Evolutionary conservation across 495 filamentous ascomycete genomes (phyloP), one percentile per base, ranked within the genome.

Genomic region (Filosporella fistucella): DNA sequence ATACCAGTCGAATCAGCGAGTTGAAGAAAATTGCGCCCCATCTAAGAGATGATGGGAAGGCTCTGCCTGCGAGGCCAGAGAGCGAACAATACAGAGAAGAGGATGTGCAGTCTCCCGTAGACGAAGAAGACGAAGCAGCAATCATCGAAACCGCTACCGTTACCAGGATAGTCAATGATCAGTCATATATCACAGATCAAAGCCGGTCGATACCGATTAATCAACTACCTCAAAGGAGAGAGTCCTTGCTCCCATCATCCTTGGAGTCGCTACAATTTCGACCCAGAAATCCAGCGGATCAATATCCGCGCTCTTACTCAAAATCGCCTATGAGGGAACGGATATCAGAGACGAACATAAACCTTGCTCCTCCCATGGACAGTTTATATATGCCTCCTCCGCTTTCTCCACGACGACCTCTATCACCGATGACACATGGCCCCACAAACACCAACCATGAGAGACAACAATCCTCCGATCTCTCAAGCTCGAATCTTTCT

Each of bases 1-100:
- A 98, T 64, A 86, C 82, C 43, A 86, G 79, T 42, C 84, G 93
- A 45, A 91, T 97, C 42, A 80, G 78, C 24, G 91, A 98, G 57
- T 75, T 98, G 12, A 77, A 81, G 57, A 78, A 79, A 21, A 72
- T 89, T 55, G 77, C 85, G 23, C 75, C 82, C 9, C 71, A 81
- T 43, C 65, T 75, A 32, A 49, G 66, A 38, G 57, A 70, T 28
- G 76, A 80, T 51, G 76, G 75, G 23, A 91, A 89, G 58, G 84
- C 83, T 25, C 69, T 95, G 13, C 91, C 91, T 11, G 74, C 81
- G 29, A 75, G 89, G 23, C 93, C 93, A 9, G 75, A 82, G 41
- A 88, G 84, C 57, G 77, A 80, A 59, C 82, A 85, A 44, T 82
- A 76, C 26, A 72, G 67, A 42, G 71, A 64, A 37, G 76, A 76